phyloP scores from a whole-genome alignment of 2,329 filamentous ascomycete genomes.

The Cyphellophora attinorum region DNA sequence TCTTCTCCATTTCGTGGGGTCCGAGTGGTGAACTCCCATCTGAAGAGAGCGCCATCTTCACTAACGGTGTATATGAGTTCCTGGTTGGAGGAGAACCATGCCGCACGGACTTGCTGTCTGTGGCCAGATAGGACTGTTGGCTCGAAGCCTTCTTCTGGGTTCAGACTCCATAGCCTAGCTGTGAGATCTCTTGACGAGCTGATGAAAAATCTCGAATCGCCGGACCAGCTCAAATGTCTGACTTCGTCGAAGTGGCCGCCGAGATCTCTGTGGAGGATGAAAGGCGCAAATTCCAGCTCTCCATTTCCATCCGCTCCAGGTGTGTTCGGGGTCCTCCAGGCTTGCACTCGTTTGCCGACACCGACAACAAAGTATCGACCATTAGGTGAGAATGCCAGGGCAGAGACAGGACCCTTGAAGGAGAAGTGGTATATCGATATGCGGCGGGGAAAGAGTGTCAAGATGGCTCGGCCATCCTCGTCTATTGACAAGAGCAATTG shows the following conservation, averaged over 20 bases:
- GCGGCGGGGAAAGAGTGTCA: slow-evolving; percentile 80
- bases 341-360: slow-evolving; percentile 76
- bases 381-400: slow-evolving; percentile 82
- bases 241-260: slow-evolving; percentile 83
- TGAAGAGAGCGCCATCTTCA: slow-evolving; percentile 92
- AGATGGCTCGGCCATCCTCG: slow-evolving; percentile 84
- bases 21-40: slow-evolving; percentile 72
- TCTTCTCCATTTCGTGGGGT: slow-evolving; percentile 48
- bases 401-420: slow-evolving; percentile 74
- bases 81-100: slow-evolving; percentile 93
- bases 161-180: slow-evolving; percentile 86
- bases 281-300: slow-evolving; percentile 89
- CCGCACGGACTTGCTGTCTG: slow-evolving; percentile 78
- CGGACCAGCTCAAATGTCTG: slow-evolving; percentile 84
- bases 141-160: slow-evolving; percentile 76
- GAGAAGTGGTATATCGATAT: slow-evolving; percentile 90
- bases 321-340: slow-evolving; percentile 91
- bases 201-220: slow-evolving; percentile 90
- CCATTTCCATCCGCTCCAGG: slow-evolving; percentile 70
- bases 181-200: slow-evolving; percentile 88
- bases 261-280: slow-evolving; percentile 78
- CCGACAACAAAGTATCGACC: slow-evolving; percentile 86
- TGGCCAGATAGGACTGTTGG: slow-evolving; percentile 88
- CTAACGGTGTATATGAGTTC: slow-evolving; percentile 94
- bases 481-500: slow-evolving; percentile 90